Evolutionary conservation across 257 asterid genomes (phyloP), one percentile per base, ranked within the genome.

Genomic region (Solanum tarapatanum): DNA sequence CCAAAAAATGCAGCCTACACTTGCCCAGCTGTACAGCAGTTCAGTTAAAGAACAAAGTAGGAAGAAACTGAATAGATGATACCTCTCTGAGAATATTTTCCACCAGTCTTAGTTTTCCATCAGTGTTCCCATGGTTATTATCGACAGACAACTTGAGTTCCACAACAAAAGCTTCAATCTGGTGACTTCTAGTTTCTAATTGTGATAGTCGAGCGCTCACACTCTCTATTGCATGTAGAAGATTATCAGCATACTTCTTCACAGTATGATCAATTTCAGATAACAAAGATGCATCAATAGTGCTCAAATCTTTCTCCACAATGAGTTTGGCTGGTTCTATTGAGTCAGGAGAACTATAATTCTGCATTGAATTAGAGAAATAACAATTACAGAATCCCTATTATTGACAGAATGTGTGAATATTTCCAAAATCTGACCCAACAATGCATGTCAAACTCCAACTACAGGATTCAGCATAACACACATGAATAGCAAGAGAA

Each of bases 1-100:
- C 13, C 72, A 64, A n/a, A n/a, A 10, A 64, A 17, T 13, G 43
- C 69, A 43, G 84, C 85, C 24, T 48, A 30, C 16, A 7, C 28
- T 11, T 48, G 32, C 66, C 69, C 28, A 17, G 60, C 69, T 82
- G 69, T 48, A 82, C 39, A 82, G 43, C 85, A 82, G 85, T 82
- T 48, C 7, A 7, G 33, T 48, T 82, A 36, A 43, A 82, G 51
- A 11, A 82, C 43, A 82, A 48, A n/a, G 41, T 17, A 48, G 43
- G 72, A 64, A 64, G 72, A 64, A 64, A 64, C 72, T 64, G 72
- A 64, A 82, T 45, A 80, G 23, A 80, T 80, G n/a, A 45, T 92
- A 97, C 99, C 98, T 97, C 97, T 83, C 92, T 90, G 37, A 97
- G 93, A 88, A 97, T 92, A 89, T 96, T 93, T 91, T 95, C 98